phyloP scores from a whole-genome alignment of 495 filamentous ascomycete species.

The Neurospora sp. region DNA sequence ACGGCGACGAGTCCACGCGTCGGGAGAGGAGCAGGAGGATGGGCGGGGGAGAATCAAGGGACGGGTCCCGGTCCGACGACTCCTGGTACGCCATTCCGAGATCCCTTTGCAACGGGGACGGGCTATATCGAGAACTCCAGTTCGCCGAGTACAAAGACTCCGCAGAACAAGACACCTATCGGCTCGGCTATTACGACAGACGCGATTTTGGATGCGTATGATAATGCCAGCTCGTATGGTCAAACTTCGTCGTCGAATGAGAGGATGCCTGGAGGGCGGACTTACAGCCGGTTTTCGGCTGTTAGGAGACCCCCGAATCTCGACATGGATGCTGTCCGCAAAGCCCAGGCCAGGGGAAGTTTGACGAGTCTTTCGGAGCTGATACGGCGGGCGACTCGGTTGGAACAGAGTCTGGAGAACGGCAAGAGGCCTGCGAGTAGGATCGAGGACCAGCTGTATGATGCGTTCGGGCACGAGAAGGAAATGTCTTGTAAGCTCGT shows the following conservation, averaged over 20 bases:
- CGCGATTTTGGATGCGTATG: constrained; percentile 33
- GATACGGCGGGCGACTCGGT: constrained; percentile 74
- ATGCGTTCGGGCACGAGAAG: constrained; percentile 24
- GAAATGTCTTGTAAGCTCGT: constrained; percentile 25
- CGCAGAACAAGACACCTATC: constrained; percentile 1
- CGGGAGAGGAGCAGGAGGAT: constrained; percentile 19
- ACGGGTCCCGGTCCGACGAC: constrained; percentile 15
- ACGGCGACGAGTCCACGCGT: constrained; percentile 32
- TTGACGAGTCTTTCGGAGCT: constrained; percentile 85
- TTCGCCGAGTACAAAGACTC: constrained; percentile 25
- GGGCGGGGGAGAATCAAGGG: constrained; percentile 10
- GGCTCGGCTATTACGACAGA: constrained; percentile 23
- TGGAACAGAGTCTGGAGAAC: constrained; percentile 80
- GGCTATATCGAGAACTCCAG: constrained; percentile 35
- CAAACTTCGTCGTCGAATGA: neutral
- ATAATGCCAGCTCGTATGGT: neutral
- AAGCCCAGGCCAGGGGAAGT: constrained; percentile 74
- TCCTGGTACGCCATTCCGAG: constrained; percentile 25
- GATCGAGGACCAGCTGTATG: constrained; percentile 36
- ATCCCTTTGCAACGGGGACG: constrained; percentile 18
- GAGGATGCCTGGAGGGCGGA: constrained; percentile 2
- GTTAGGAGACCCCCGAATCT: constrained; percentile 60
- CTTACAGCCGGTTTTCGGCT: constrained; percentile 37
- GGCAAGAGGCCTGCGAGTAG: constrained; percentile 70
- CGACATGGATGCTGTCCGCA: constrained; percentile 67